Evolutionary conservation across 805 yeast genomes (phyloP), one percentile per base, ranked within the genome.

Genomic region (Ogataea methylovora): DNA sequence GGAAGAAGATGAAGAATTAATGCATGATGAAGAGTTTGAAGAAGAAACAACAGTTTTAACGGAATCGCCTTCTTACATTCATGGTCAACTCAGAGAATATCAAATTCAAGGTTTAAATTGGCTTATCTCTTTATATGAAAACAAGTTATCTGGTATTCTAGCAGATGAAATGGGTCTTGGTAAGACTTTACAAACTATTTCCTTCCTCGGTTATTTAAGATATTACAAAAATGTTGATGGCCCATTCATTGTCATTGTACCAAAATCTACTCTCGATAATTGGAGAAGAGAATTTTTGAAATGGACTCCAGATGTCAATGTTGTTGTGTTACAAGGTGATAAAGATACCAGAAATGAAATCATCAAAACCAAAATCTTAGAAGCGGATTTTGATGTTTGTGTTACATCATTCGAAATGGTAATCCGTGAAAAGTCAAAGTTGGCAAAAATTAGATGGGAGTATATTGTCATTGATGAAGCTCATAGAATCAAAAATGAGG

Each of bases 121-220:
- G 98, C 68, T 90, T 51, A 80, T 90, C 14, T 77, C 94, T 1
- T 60, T 90, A 24, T 84, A 87, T 54, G 95, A 88, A 45, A 86
- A 90, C 57, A 73, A 82, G 46, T 69, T 90, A 29, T 82, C 94
- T 8, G 98, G 98, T 15, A 92, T 90, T 30, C 63, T 90, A 32
- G 98, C 98, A 10, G 98, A 90, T 60, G 98, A 90, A 56, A 90
- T 92, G 98, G 98, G 98, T 3, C 68, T 90, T 27, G 98, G 98
- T 37, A 90, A 90, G 58, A 90, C 98, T 5, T 64, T 92, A 37
- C 98, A 90, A 60, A 90, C 97, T 0, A 86, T 90, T 30, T 76
- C 97, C 2, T 92, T 90, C 48, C 61, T 90, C 32, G 97, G 97
- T 0, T 86, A 84, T 54, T 60, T 92, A 40, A 72, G 97, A 43